Evolutionary conservation across 2,329 filamentous ascomycete genomes (phyloP), one percentile per base, ranked within the genome.

Genomic region (Fusarium albidum): DNA sequence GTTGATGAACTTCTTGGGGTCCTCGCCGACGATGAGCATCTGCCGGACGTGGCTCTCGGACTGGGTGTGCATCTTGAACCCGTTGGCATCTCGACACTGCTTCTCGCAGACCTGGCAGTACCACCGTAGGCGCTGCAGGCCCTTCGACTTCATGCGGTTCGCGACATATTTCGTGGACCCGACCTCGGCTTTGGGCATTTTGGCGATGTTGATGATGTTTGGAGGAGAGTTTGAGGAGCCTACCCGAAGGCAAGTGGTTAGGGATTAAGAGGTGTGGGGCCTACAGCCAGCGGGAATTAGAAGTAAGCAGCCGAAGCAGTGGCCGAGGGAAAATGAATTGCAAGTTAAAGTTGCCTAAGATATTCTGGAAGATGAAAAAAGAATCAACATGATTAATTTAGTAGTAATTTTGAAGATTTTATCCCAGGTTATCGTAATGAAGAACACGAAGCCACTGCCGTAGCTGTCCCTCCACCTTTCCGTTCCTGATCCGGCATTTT

Each of bases 161-260:
- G 84, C 86, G 55, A 98, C 83, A 72, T 91, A 85, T 77, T 97
- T 98, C n/a, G 89, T 92, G 50, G 88, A 91, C 59, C 95, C 95
- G 47, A 91, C 87, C 79, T 98, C 95, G 68, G 95, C 95, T 79
- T 91, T 91, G 46, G 89, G 88, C 94, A 98, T 98, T 45, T 71
- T 88, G 77, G 45, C 15, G 55, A 25, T 33, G 33, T 49, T 53
- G 43, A 28, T 61, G 26, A 28, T 61, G 26, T 49, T 49, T 44
- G 25, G 32, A 32, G 38, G 11, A 49, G 35, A 43, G 15, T 53
- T 49, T 28, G 35, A 57, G 29, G n/a, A 50, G 21, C 31, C 14
- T 8, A 32, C n/a, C 9, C 14, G 15, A 17, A 28, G 18, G 17
- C 26, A 37, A 35, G 17, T n/a, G 26, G 14, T 41, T 40, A 29